A percentile compares a stretch with the other conserved stretches of the same genome.
Evolutionary conservation across 768 basidiomycete species (phyloP).

Genomic region (Mrakia frigida): DNA sequence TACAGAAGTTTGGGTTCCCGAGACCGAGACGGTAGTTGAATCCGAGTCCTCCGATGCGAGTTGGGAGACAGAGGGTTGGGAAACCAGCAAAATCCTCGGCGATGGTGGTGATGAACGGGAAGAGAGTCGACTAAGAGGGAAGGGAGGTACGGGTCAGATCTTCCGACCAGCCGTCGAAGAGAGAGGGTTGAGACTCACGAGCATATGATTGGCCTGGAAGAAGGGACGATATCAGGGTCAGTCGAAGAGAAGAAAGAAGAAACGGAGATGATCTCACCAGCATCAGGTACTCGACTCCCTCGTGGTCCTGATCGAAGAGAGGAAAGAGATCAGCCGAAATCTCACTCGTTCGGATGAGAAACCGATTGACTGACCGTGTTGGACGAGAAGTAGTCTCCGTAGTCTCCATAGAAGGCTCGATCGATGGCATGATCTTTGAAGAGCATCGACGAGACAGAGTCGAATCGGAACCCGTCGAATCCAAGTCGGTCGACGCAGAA

Average conservation of each 20-base stretch:
- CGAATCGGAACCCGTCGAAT: constrained; percentile 33
- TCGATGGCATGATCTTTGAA: constrained; percentile 24
- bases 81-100: constrained; percentile 36
- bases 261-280: constrained; percentile 14
- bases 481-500: constrained; percentile 30
- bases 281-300: constrained; percentile 33
- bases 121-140: constrained; percentile 20
- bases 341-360: not conserved
- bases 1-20: constrained; percentile 33
- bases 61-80: constrained; percentile 31
- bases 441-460: constrained; percentile 31
- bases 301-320: constrained; percentile 13
- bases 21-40: constrained; percentile 34
- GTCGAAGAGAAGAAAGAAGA: not conserved
- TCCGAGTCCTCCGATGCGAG: constrained; percentile 32
- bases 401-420: constrained; percentile 27
- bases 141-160: not conserved
- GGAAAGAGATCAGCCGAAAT: not conserved
- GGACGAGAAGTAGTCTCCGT: constrained; percentile 32
- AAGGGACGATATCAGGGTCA: not conserved
- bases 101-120: constrained; percentile 33
- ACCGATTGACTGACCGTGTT: constrained; percentile 11
- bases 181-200: not conserved
- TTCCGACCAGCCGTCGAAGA: no score
- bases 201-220: constrained; percentile 31